Conservation (phyloP, 257 asterid genomes). For the Solanum stenotomum region DNA sequence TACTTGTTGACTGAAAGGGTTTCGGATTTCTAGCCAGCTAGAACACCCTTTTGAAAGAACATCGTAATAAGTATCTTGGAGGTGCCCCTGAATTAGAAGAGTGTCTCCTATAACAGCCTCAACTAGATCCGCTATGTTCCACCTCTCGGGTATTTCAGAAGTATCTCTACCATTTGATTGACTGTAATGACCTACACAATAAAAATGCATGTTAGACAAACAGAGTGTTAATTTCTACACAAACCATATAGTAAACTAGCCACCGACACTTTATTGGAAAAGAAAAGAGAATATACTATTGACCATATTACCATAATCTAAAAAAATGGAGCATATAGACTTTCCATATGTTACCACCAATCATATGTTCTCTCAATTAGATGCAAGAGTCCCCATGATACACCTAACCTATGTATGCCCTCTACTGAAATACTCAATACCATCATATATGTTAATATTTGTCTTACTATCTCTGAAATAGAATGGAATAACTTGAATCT, state of each 20-base stretch:
- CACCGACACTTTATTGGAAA: neutral
- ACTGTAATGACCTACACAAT: constrained; percentile 73
- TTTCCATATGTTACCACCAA: neutral
- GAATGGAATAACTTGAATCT: too few relatives aligned
- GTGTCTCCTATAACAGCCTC: too few relatives aligned
- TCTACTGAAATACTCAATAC: neutral
- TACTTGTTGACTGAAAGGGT: too few relatives aligned
- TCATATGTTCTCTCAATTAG: neutral
- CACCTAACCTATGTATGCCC: neutral
- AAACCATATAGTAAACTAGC: neutral
- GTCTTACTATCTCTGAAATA: too few relatives aligned
- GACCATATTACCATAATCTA: neutral
- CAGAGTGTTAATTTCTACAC: neutral
- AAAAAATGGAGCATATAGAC: neutral
- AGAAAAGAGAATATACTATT: neutral
- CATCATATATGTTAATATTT: too few relatives aligned
- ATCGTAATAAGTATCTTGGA: too few relatives aligned
- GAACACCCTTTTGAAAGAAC: too few relatives aligned
- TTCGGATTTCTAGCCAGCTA: too few relatives aligned
- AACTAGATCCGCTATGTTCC: too few relatives aligned
- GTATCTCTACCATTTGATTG: constrained; percentile 88
- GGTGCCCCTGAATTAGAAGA: too few relatives aligned
- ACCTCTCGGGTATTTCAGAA: constrained; percentile 35
- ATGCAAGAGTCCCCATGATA: neutral
- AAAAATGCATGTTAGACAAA: neutral